Percentiles rank a stretch among this genome's conserved stretches.
Evolutionary conservation across 2,329 filamentous ascomycete genomes (phyloP).

Genomic region (Alternaria longipes): DNA sequence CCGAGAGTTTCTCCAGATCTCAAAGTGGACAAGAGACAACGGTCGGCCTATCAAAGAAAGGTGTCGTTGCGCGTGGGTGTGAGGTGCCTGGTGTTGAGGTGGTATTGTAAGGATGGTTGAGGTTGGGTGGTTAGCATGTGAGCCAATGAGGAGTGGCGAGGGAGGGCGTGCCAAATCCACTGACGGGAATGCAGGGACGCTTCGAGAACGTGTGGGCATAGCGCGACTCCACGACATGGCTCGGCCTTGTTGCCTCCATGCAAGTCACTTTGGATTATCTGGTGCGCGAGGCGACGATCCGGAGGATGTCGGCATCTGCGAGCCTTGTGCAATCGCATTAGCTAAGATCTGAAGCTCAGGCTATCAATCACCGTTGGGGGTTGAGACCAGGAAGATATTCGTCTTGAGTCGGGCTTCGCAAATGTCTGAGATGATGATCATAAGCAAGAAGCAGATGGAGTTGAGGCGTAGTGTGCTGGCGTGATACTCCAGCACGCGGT

Average conservation of each 20-base stretch:
- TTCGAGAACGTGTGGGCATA: conserved; percentile 14
- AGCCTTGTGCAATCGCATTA: neutral
- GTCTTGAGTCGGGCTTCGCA: neutral
- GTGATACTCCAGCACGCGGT: neutral
- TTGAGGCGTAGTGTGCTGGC: neutral
- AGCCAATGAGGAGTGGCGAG: conserved; percentile 40
- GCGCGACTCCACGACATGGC: neutral
- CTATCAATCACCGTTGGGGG: neutral
- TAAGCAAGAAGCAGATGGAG: neutral
- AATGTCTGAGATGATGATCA: neutral
- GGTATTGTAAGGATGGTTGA: conserved; percentile 22
- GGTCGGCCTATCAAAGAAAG: conserved; percentile 42
- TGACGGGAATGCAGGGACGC: conserved; percentile 39
- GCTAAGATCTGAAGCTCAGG: neutral
- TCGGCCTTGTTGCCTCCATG: conserved; percentile 13
- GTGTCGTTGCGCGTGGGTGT: conserved; percentile 42
- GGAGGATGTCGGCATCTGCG: conserved; percentile 26
- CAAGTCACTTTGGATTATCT: conserved; percentile 7
- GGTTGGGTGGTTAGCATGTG: conserved; percentile 23
- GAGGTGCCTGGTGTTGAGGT: conserved; percentile 48
- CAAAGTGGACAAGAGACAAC: neutral
- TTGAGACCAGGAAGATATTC: neutral
- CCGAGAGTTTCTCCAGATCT: conserved; percentile 41
- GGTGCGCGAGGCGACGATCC: conserved; percentile 11
- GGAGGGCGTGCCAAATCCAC: conserved; percentile 39